These are phyloP conservation scores for Spinellus fusiger DNA, from an alignment of 192 early-diverging fungal species.

Conservation along the genomic window DNA sequence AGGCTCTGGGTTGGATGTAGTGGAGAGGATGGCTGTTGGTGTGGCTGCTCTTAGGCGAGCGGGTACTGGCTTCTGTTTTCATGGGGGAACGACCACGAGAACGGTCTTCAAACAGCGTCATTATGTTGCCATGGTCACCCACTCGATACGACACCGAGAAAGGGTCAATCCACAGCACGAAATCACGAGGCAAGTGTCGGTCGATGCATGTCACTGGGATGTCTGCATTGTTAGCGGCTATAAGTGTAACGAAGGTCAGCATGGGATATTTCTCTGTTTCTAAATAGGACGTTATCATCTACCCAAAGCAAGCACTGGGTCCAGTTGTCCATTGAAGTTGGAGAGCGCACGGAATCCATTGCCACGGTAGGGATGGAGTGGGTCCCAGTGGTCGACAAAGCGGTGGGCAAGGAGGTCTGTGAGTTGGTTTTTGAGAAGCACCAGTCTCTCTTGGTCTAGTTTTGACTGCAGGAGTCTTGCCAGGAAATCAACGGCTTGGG, in stretches of 20 bases:
- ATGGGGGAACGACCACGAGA: slow-evolving; percentile 32
- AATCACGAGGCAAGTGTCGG: slow-evolving; percentile 56
- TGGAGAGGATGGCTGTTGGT: slow-evolving; percentile 20
- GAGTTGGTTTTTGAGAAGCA: slow-evolving; percentile 46
- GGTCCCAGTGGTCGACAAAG: slow-evolving; percentile 71
- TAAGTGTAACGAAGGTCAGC: background rate
- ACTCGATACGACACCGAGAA: slow-evolving; percentile 66
- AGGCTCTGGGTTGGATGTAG: slow-evolving; percentile 26
- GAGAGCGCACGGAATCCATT: slow-evolving; percentile 76
- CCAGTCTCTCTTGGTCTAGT: slow-evolving; percentile 20
- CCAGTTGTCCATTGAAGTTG: slow-evolving; percentile 62
- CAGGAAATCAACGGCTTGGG: slow-evolving; percentile 35
- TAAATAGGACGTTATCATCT: slow-evolving; percentile 8
- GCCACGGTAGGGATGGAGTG: slow-evolving; percentile 55
- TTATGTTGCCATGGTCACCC: slow-evolving; percentile 64
- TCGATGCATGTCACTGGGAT: slow-evolving; percentile 44
- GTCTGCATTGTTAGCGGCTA: slow-evolving; percentile 46
- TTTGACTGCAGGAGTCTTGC: slow-evolving; percentile 25
- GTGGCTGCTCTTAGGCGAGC: slow-evolving; percentile 8
- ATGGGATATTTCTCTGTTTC: background rate
- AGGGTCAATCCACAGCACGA: slow-evolving; percentile 75
- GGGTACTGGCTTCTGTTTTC: slow-evolving; percentile 14
- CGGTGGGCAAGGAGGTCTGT: slow-evolving; percentile 44
- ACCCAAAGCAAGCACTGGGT: slow-evolving; percentile 54
- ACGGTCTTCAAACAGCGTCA: slow-evolving; percentile 64